These are phyloP conservation scores for Moringa oleifera DNA, from an alignment of 345 rosid genomes.

Conservation along the genomic window DNA sequence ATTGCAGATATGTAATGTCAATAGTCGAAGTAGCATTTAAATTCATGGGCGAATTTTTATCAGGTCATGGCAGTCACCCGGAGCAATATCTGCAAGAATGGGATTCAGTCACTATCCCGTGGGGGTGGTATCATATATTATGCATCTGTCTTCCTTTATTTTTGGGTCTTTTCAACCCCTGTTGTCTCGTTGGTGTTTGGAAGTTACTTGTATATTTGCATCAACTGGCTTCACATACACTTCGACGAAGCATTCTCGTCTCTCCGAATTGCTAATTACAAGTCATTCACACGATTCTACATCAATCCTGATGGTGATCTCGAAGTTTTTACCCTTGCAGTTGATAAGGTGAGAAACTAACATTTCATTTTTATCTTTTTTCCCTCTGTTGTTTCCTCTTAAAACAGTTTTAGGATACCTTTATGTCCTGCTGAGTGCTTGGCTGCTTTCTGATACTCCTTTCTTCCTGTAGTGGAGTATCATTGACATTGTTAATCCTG, in stretches of 20 bases:
- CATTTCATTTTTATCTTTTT: no score
- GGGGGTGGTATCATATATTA: conserved; percentile 84
- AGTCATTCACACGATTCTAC: conserved; percentile 87
- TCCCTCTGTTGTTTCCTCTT: no score
- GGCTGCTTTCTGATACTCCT: no score
- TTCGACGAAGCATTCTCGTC: conserved; percentile 99
- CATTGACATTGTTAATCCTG: background rate
- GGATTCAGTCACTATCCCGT: conserved; percentile 72
- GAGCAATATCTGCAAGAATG: conserved; percentile 78
- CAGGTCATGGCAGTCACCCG: conserved; percentile 98
- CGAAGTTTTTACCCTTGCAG: conserved; percentile 91
- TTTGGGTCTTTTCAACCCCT: conserved; percentile 99
- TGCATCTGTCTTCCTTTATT: conserved; percentile 92
- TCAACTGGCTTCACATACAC: conserved; percentile 96
- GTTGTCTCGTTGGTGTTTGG: conserved; percentile 92
- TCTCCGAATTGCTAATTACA: conserved; percentile 96
- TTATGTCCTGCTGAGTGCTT: no score
- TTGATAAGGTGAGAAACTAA: conserved; percentile 68
- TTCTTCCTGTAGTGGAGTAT: no score
- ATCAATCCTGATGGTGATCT: conserved; percentile 65
- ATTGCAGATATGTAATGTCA: background rate
- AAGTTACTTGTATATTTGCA: conserved; percentile 92
- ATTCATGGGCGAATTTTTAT: conserved; percentile 17
- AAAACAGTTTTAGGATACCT: no score
- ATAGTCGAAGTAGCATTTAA: background rate